Base-by-base conservation (phyloP, 768 basidiomycete species). In the Mrakia blollopis region DNA sequence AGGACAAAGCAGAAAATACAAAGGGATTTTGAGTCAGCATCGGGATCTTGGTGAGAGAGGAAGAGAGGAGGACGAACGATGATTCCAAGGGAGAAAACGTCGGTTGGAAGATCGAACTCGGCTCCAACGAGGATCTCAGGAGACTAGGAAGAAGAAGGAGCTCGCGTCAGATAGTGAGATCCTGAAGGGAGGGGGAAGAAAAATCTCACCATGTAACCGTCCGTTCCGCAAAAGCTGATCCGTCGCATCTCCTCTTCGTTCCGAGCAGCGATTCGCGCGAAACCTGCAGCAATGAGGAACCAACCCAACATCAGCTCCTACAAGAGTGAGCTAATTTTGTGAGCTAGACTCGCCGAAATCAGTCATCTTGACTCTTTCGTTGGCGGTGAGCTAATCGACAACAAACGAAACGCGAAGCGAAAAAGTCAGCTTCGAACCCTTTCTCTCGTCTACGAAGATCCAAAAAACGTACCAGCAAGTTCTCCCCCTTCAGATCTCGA, bases 321-420 rank as follows among this genome's bases (percentile, higher is more conserved):
- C 21, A 13, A 30, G 37, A 30, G 8, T 11, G 11, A 44, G 7
- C 10, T n/a, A n/a, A n/a, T n/a, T 18, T n/a, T 94, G 94, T 4
- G 47, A 50, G 11, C 13, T 18, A 1, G 7, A 50, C 80, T 98
- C 96, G 1, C 96, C 96, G 84, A 99, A 99, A 82, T 99, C 96
- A n/a, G 95, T 97, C 80, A 98, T 91, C 86, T 98, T 99, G 81
- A 98, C 87, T 62, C 96, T 89, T 30, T 93, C 92, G 81, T 99
- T 99, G 52, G 90, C 85, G 0, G 95, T 98, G 30, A 98, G 65
- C 65, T 68, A 39, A 28, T 9, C 63, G 32, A 35, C n/a, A 65
- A 10, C 16, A n/a, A 16, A 62, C 0, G 44, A 14, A 30, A 65
- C n/a, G 7, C 32, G 37, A 65, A 11, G 63, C 32, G 63, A 65